A percentile compares a stretch with the other conserved stretches of the same genome.
Evolutionary conservation across 768 basidiomycete species (phyloP).

Genomic region (Dentipellis sp.): DNA sequence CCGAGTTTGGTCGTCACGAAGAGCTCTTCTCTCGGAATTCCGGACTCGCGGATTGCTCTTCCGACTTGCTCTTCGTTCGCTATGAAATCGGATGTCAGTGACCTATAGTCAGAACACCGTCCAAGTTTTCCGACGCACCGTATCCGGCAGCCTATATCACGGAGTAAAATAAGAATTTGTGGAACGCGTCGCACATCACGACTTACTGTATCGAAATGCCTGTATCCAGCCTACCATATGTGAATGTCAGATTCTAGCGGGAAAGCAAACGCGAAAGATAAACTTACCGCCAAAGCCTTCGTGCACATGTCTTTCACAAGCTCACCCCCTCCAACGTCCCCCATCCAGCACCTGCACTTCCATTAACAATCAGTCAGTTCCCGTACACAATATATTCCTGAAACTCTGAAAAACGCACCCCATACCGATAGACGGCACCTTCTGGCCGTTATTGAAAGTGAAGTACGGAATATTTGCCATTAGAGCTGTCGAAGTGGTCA

Average conservation of each 20-base stretch:
- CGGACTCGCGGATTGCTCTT: slow-evolving; percentile 34
- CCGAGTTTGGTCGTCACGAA: slow-evolving; percentile 43
- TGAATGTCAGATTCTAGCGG: neutral
- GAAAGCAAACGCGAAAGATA: neutral
- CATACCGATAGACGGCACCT: neutral
- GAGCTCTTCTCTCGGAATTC: slow-evolving; percentile 33
- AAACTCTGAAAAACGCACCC: neutral
- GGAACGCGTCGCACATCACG: neutral
- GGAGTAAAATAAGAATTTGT: neutral
- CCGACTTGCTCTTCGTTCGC: slow-evolving; percentile 40
- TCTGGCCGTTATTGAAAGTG: neutral
- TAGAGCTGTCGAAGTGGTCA: no score
- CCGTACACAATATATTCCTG: neutral
- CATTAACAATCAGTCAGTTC: neutral
- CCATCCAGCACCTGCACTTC: neutral
- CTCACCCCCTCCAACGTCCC: neutral
- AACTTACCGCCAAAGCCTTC: neutral
- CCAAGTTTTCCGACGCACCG: neutral
- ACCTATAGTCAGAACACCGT: neutral
- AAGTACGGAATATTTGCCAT: neutral
- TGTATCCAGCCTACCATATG: neutral
- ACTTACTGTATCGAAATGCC: slow-evolving; percentile 4
- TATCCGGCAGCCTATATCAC: neutral
- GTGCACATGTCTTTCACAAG: neutral
- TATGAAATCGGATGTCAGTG: neutral